Base-by-base conservation (phyloP, 768 basidiomycete genomes). In the Crassisporium funariophilum region DNA sequence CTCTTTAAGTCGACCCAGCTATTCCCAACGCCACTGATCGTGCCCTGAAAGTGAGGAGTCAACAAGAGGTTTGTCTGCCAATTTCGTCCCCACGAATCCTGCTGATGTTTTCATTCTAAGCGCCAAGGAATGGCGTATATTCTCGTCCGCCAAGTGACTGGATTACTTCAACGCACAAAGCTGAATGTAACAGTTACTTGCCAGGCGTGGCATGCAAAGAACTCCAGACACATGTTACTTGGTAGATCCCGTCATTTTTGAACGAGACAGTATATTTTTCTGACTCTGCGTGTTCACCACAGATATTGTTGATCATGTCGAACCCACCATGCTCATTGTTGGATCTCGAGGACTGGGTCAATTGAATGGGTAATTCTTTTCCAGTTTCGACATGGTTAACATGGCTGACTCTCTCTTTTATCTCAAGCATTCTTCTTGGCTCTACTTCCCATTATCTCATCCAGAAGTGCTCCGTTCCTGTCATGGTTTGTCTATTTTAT, bases 141-240 rank as follows among this genome's bases (percentile, higher is more conserved):
- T 46, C 85, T 98, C 25, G 79, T 86, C 41, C 86, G 94, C 22
- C 95, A 97, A 68, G 91, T 86, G 3, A 95, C 89, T 1, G 79
- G 86, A 10, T 77, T 98, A 12, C 76, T 99, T 27, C 93, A 97
- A 66, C 86, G 97, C 17, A 99, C 97, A 0, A 81, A 77, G 47
- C 72, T 98, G 46, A 84, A 98, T 51, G 89, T 97, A 21, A 84
- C 82, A 0, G 82, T 98, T 29, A 76, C 83, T 3, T 98, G 95
- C 65, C 94, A 98, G 68, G 94, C 95, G 21, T 89, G 95, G 82
- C 95, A 98, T 55, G 92, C 95, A n/a, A 97, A 95, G 74, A 95
- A 95, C 61, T 77, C 87, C 1, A 71, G 91, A 17, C 91, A 94
- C 60, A 94, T 95, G 85, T 70, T 95, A 17, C 71, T 95, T 15